These are phyloP conservation scores for Helotiales sp. DNA, from an alignment of 2,329 filamentous ascomycete genomes.

Conservation along the genomic window DNA sequence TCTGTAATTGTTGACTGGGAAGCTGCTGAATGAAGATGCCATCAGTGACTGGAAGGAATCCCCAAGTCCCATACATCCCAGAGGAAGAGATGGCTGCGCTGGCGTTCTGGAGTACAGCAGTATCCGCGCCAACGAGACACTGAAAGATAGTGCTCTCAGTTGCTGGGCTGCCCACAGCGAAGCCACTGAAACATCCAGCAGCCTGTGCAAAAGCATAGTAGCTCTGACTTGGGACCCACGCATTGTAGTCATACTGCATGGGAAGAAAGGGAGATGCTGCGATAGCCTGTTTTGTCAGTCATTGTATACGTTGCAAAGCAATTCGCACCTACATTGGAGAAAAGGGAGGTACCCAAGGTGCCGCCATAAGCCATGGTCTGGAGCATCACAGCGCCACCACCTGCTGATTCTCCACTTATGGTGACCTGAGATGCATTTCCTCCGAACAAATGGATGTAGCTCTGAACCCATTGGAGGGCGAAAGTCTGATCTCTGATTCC, in stretches of 20 bases:
- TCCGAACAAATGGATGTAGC: conserved; percentile 52
- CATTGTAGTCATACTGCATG: conserved; percentile 50
- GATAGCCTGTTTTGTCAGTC: conserved; percentile 20
- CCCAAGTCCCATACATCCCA: conserved; percentile 30
- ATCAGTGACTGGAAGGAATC: conserved; percentile 40
- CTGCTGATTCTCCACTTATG: conserved; percentile 49
- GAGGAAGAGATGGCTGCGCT: conserved; percentile 24
- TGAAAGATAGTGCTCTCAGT: conserved; percentile 36
- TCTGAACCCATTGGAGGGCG: conserved; percentile 55
- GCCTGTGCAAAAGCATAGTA: conserved; percentile 46
- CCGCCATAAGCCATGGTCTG: conserved; percentile 53
- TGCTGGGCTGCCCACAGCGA: conserved; percentile 24
- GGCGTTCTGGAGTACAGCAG: conserved; percentile 33
- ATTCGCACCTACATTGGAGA: conserved; percentile 17
- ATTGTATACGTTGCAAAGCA: neutral
- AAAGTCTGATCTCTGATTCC: conserved; percentile 53
- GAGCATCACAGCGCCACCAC: conserved; percentile 52
- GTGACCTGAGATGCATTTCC: conserved; percentile 50
- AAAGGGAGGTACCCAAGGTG: conserved; percentile 15
- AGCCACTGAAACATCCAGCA: conserved; percentile 39
- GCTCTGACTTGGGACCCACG: conserved; percentile 41
- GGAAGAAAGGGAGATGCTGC: conserved; percentile 50
- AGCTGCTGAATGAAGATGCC: conserved; percentile 33
- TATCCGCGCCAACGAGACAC: conserved; percentile 32
- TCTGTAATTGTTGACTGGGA: conserved; percentile 33